Evolutionary conservation across 1,284 basidiomycete species (phyloP).

Genomic region (Irpex sp.): DNA sequence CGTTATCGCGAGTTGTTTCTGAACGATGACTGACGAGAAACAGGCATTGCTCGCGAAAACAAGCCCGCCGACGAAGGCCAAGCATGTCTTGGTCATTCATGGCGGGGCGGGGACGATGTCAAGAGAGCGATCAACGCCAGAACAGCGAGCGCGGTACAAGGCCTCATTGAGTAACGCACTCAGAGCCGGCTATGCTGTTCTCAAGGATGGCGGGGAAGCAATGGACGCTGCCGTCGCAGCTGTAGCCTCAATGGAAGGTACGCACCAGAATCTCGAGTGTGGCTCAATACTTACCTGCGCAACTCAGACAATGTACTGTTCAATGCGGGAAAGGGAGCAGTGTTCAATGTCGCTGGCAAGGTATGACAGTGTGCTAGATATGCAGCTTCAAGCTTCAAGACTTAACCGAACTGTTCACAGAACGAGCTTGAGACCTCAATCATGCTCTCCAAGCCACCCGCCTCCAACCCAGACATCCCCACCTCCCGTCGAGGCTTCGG

Average conservation of each 20-base stretch:
- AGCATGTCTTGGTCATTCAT: constrained; percentile 58
- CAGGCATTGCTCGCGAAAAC: constrained; percentile 5
- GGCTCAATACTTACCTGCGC: too few relatives aligned
- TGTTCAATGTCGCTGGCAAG: constrained; percentile 77
- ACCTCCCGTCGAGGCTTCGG: constrained; percentile 58
- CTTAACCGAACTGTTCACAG: constrained; percentile 32
- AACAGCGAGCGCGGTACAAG: constrained; percentile 57
- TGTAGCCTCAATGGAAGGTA: constrained; percentile 71
- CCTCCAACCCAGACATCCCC: constrained; percentile 56
- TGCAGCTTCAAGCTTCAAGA: not conserved
- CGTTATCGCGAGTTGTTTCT: not conserved
- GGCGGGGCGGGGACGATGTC: constrained; percentile 75
- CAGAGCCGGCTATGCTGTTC: constrained; percentile 57
- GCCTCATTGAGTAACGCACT: constrained; percentile 52
- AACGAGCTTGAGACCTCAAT: constrained; percentile 79
- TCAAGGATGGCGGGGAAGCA: constrained; percentile 67
- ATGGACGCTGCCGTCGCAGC: constrained; percentile 81
- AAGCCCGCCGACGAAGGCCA: not conserved
- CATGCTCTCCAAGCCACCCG: constrained; percentile 73
- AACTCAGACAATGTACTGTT: constrained; percentile 68
- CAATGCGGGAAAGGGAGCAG: constrained; percentile 76
- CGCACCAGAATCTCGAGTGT: constrained; percentile 1
- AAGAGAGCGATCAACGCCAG: constrained; percentile 56
- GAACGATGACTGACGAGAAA: constrained; percentile 9
- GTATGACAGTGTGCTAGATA: constrained; percentile 30